phyloP scores from a whole-genome alignment of 371 early-diverging fungal species.

The Gilbertella persicaria region DNA sequence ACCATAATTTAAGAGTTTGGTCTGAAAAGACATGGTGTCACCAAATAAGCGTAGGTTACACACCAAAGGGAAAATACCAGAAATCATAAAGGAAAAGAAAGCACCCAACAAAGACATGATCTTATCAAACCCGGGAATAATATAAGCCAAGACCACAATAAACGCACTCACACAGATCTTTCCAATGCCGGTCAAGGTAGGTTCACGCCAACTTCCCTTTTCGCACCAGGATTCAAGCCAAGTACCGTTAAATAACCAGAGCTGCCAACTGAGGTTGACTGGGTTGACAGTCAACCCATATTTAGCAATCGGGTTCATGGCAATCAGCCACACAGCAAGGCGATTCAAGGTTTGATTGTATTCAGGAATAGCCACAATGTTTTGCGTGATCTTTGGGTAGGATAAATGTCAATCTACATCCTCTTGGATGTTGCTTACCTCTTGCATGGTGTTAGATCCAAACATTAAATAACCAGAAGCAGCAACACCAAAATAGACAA shows the following conservation, averaged over 20 bases:
- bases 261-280: slow-evolving; percentile 58
- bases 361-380: slow-evolving; percentile 57
- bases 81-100: slow-evolving; percentile 63
- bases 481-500: slow-evolving; percentile 45
- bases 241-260: slow-evolving; percentile 31
- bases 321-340: slow-evolving; percentile 61
- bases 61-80: slow-evolving; percentile 61
- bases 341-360: slow-evolving; percentile 59
- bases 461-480: slow-evolving; percentile 77
- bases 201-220: slow-evolving; percentile 25
- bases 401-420: not conserved
- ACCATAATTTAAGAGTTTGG: slow-evolving; percentile 13
- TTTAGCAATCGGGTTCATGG: slow-evolving; percentile 73
- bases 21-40: slow-evolving; percentile 15
- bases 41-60: slow-evolving; percentile 51
- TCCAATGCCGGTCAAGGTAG: slow-evolving; percentile 25
- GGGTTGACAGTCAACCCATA: slow-evolving; percentile 70
- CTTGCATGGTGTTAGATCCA: slow-evolving; percentile 65
- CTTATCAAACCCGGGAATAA: slow-evolving; percentile 65
- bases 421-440: slow-evolving; percentile 36
- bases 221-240: slow-evolving; percentile 28
- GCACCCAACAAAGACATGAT: slow-evolving; percentile 72
- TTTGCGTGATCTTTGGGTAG: slow-evolving; percentile 76
- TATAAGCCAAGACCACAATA: slow-evolving; percentile 52
- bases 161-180: slow-evolving; percentile 36